Base-by-base conservation (phyloP, 495 filamentous ascomycete species). In the Glarea lozoyensis region DNA sequence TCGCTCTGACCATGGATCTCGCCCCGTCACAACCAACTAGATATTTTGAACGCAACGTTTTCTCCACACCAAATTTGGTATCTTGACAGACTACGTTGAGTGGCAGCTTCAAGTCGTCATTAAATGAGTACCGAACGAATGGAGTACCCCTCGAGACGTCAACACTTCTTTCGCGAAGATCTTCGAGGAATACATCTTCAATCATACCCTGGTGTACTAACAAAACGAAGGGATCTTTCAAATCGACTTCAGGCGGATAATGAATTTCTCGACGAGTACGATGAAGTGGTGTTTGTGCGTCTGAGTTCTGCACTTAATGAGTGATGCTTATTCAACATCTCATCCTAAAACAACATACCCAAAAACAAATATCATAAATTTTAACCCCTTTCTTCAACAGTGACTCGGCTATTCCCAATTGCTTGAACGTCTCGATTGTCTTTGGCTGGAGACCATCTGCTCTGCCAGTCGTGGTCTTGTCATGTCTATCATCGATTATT, bases 141-240 rank as follows among this genome's bases (percentile, higher is more conserved):
- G 63, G 61, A 23, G 68, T 73, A 50, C 73, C 75, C 34, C 81
- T 59, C 30, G 64, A 62, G 19, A 84, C 73, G 18, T 66, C 61
- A 13, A 75, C 54, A n/a, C 75, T 77, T 36, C 76, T 65, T 43
- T 68, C 64, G 36, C 62, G 59, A 44, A 86, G 61, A 48, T 87
- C 82, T 11, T 79, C 63, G 32, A 83, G 67, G 53, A 87, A 75
- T 10, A 82, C 46, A 32, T 73, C 68, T 59, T 87, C 82, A 0
- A 86, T 64, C 72, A 85, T 82, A 10, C 81, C 82, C 59, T 87
- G 82, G 50, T 87, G 82, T 9, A 81, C 79, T 0, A 85, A 70
- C 3, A 86, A 63, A 29, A 85, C 81, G 45, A 80, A 87, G 5
- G 79, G 78, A 42, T 87, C 79, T 16, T 78, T 62, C 9, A 83